phyloP scores from a whole-genome alignment of 306 rosid genomes.

The Lablab purpureus region DNA sequence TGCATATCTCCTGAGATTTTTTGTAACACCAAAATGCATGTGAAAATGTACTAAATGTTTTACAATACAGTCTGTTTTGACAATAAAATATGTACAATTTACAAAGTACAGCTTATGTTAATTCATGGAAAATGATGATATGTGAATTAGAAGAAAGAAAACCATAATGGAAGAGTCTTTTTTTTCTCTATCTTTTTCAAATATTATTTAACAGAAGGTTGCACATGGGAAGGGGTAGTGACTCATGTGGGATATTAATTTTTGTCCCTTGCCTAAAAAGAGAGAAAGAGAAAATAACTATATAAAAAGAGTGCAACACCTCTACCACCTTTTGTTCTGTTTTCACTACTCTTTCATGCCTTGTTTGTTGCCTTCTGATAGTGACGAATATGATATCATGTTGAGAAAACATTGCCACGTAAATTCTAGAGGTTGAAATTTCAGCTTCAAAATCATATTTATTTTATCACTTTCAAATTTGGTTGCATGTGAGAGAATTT shows the following conservation, averaged over 20 bases:
- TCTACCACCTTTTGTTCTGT: background rate
- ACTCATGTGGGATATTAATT: conserved; percentile 30
- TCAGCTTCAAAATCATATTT: background rate
- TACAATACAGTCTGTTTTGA: conserved; percentile 15
- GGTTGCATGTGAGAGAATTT: background rate
- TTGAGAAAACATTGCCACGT: background rate
- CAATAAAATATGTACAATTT: conserved; percentile 24
- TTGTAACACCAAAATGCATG: conserved; percentile 32
- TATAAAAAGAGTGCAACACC: conserved; percentile 1
- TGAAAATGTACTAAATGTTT: conserved; percentile 40
- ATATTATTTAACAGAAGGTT: conserved; percentile 25
- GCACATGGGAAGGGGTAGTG: conserved; percentile 47
- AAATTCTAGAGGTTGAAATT: conserved; percentile 26
- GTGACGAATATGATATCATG: conserved; percentile 19
- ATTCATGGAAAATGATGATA: conserved; percentile 48
- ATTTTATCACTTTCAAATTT: background rate
- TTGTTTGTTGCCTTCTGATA: conserved; percentile 26
- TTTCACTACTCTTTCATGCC: conserved; percentile 31
- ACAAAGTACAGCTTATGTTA: conserved; percentile 36
- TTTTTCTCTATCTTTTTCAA: background rate
- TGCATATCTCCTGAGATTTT: background rate
- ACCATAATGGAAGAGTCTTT: background rate
- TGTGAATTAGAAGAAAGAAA: conserved; percentile 33
- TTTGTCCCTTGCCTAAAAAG: conserved; percentile 44
- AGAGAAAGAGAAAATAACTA: conserved; percentile 32